Conservation (phyloP, 2,329 filamentous ascomycete species). For the Ascomycota sp. region DNA sequence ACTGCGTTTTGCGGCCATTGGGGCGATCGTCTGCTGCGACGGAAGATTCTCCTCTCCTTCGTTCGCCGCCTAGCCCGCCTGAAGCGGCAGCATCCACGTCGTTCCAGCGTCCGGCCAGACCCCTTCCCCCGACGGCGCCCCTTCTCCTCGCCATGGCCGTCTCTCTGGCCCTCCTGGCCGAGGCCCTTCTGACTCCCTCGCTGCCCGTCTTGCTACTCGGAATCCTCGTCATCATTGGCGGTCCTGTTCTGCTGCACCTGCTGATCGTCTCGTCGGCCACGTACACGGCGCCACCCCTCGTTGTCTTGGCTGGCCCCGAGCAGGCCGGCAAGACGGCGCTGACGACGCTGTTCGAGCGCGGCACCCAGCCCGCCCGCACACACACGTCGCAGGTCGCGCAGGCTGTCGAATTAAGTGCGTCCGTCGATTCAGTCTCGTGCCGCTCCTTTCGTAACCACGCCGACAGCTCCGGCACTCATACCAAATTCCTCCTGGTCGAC, state of each 20-base stretch:
- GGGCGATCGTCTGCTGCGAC: no score
- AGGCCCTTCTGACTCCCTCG: constrained; percentile 39
- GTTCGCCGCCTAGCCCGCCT: no score
- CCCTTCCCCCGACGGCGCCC: no score
- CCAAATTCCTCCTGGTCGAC: constrained; percentile 60
- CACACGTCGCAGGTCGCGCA: constrained; percentile 32
- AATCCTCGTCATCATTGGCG: constrained; percentile 45
- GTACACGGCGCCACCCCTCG: constrained; percentile 49
- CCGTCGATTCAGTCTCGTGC: constrained; percentile 21
- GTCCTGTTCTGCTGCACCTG: constrained; percentile 61
- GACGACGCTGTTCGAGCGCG: constrained; percentile 50
- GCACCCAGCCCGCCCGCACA: constrained; percentile 22
- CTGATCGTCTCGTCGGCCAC: constrained; percentile 47
- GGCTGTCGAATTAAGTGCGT: constrained; percentile 33
- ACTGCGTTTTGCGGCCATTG: no score
- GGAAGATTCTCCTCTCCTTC: no score
- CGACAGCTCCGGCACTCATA: constrained; percentile 32
- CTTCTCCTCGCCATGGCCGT: constrained; percentile 17
- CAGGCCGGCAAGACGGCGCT: constrained; percentile 75
- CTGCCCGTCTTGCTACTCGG: constrained; percentile 44
- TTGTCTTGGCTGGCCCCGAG: constrained; percentile 64
- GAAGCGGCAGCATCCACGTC: no score
- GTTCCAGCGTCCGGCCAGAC: no score
- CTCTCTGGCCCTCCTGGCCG: constrained; percentile 21
- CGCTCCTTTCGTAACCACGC: constrained; percentile 35